Evolutionary conservation across 805 yeast genomes (phyloP).

Genomic region (Myxozyma lipomycoides): DNA sequence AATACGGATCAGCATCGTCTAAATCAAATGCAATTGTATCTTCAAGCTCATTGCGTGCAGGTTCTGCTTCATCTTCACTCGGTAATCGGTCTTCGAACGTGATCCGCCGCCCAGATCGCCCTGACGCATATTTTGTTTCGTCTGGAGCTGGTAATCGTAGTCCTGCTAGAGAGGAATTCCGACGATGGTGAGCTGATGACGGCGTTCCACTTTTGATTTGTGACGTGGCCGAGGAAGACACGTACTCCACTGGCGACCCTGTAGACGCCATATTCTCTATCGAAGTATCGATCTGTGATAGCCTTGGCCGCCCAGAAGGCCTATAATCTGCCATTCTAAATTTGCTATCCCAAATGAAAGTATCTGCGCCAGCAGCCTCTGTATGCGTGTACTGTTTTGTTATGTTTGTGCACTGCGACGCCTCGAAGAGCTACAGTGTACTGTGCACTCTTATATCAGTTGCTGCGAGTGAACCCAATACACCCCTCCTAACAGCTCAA

Average conservation of each 20-base stretch:
- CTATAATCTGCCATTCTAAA: too few species aligned
- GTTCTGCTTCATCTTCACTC: not conserved
- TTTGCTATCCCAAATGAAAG: too few species aligned
- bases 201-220: not conserved
- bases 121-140: not conserved
- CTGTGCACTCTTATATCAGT: too few species aligned
- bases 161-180: conserved; percentile 12
- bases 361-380: too few species aligned
- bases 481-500: too few species aligned
- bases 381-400: too few species aligned
- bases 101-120: not conserved
- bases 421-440: too few species aligned
- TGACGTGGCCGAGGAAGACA: not conserved
- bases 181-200: conserved; percentile 10
- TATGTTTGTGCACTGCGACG: too few species aligned
- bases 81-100: conserved; percentile 1
- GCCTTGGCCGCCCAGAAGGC: too few species aligned
- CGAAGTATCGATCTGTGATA: not conserved
- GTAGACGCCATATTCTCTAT: not conserved
- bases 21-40: conserved; percentile 22
- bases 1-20: conserved; percentile 24
- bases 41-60: conserved; percentile 8
- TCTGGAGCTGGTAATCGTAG: not conserved
- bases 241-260: not conserved
- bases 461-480: too few species aligned